These are phyloP conservation scores for Tolypocladium capitatum DNA, from an alignment of 2,329 filamentous ascomycete species.

Conservation along the genomic window DNA sequence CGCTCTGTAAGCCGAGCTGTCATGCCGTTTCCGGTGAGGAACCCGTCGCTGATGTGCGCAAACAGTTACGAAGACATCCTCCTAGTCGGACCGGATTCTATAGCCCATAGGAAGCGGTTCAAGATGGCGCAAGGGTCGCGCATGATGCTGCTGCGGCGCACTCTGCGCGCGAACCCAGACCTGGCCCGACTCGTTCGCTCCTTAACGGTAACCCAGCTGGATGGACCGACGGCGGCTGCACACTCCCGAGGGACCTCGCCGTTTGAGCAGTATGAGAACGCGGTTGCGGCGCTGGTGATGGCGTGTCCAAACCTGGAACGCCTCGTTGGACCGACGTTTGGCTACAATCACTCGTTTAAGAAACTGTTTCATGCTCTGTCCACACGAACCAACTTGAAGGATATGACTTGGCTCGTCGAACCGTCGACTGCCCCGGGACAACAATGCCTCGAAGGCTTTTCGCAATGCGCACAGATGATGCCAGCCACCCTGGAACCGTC, in stretches of 20 bases:
- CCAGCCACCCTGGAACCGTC: constrained; percentile 13
- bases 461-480: constrained; percentile 15
- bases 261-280: constrained; percentile 39
- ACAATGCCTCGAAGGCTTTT: constrained; percentile 13
- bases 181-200: constrained; percentile 42
- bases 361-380: constrained; percentile 46
- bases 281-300: constrained; percentile 49
- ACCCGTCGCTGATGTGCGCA: not conserved
- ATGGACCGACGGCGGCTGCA: constrained; percentile 20
- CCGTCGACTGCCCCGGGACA: constrained; percentile 12
- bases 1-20: constrained; percentile 30
- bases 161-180: constrained; percentile 37
- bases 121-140: constrained; percentile 40
- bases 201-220: constrained; percentile 38
- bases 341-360: constrained; percentile 42
- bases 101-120: constrained; percentile 41
- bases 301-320: constrained; percentile 51
- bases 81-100: constrained; percentile 43
- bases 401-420: constrained; percentile 47
- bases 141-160: constrained; percentile 43
- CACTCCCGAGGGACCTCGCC: constrained; percentile 16
- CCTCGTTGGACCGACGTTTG: constrained; percentile 38
- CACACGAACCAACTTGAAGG: constrained; percentile 38
- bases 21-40: not conserved
- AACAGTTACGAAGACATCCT: constrained; percentile 44